Base-by-base conservation (phyloP, 371 early-diverging fungal genomes). In the Apophysomyces variabilis region DNA sequence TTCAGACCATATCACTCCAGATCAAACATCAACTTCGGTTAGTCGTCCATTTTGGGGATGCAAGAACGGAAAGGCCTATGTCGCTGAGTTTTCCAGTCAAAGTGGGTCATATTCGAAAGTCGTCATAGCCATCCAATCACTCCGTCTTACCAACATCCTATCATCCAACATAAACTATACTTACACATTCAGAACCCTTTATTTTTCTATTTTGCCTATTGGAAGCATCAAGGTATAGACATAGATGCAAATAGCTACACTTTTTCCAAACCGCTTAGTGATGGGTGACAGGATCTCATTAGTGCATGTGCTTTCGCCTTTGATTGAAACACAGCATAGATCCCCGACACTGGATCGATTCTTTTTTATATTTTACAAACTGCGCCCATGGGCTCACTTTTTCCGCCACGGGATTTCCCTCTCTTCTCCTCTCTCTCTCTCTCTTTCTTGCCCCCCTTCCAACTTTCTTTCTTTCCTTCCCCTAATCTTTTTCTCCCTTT, bases 391-490 rank as follows among this genome's bases (percentile, higher is more conserved):
- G 21, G 21, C 16, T 21, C 16, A n/a, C 16, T 45, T 45, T 45
- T 45, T 45, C 16, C 16, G 6, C 16, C 6, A 45, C 46, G 16
- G 16, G n/a, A 18, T 45, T 45, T 45, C 46, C 43, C 14, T 45
- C 16, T 45, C 16, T 16, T 45, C 16, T 18, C 45, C 16, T 45
- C 3, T 45, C 9, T 45, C 3, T 45, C 9, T 45, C 9, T 45
- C 21, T 50, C 21, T 21, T 1, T 21, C 16, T 47, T 4, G 7
- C 16, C 7, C 16, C 26, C 26, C 26, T 26, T 38, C 11, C 7
- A 41, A 38, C 36, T 64, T 56, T 44, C 60, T 65, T 47, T 68
- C 38, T 66, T 68, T 66, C 39, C 57, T 62, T 57, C 43, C 54
- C 36, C 21, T 36, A 21, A 44, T 6, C 26, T 18, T 36, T 18